Evolutionary conservation across 352 stramenopile species (phyloP).

Genomic region (Globisporangium heterothallicum): DNA sequence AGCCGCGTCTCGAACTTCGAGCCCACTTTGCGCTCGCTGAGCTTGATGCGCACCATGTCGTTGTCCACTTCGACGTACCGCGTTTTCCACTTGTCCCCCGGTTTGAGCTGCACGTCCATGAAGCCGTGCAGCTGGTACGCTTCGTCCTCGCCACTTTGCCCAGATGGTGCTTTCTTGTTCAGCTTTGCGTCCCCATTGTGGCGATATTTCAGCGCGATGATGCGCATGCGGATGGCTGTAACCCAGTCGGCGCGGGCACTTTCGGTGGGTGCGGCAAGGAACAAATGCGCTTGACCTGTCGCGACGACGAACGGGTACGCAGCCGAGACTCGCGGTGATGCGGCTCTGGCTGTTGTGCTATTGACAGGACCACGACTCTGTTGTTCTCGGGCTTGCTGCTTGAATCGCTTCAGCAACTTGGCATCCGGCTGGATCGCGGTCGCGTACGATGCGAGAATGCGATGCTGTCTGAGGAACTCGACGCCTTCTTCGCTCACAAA

Average conservation of each 20-base stretch:
- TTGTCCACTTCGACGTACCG: slow-evolving; percentile 62
- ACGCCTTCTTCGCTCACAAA: slow-evolving; percentile 52
- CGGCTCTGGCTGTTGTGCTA: slow-evolving; percentile 3
- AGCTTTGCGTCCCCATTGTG: slow-evolving; percentile 24
- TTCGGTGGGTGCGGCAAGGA: slow-evolving; percentile 37
- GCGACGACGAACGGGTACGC: slow-evolving; percentile 58
- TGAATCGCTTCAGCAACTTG: slow-evolving; percentile 26
- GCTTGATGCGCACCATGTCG: slow-evolving; percentile 61
- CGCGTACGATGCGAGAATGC: slow-evolving; percentile 31
- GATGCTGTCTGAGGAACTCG: slow-evolving; percentile 41
- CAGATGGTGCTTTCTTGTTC: slow-evolving; percentile 2
- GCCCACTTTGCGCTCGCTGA: slow-evolving; percentile 45
- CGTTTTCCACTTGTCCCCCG: slow-evolving; percentile 43
- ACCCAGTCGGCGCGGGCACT: slow-evolving; percentile 56
- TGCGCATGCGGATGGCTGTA: slow-evolving; percentile 52
- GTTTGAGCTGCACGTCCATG: slow-evolving; percentile 50
- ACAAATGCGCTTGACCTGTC: slow-evolving; percentile 46
- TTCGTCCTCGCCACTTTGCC: background rate
- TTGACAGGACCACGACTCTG: background rate
- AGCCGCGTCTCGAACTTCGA: slow-evolving; percentile 48
- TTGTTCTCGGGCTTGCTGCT: slow-evolving; percentile 12
- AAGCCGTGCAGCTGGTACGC: slow-evolving; percentile 40
- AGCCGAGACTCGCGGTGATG: slow-evolving; percentile 13
- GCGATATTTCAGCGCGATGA: slow-evolving; percentile 63
- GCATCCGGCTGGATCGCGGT: slow-evolving; percentile 29